Conservation (phyloP, 768 basidiomycete genomes). For the Tulasnella sp. region DNA sequence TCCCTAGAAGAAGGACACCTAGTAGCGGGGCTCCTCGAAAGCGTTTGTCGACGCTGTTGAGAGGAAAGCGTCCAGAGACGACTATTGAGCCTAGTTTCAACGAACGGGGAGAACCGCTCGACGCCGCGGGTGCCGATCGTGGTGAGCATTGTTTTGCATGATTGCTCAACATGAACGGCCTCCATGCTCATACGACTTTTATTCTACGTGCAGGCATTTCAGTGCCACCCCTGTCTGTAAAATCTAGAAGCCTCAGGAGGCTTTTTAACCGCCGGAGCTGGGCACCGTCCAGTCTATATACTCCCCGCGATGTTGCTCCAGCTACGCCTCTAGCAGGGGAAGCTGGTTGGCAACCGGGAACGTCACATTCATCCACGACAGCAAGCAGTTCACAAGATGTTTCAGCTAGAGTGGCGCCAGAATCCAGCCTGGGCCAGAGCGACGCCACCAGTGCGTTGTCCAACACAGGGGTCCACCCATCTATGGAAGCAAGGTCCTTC, state of each 20-base stretch:
- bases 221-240: background rate
- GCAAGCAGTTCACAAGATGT: background rate
- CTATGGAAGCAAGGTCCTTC: background rate
- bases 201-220: background rate
- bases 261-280: background rate
- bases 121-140: background rate
- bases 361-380: background rate
- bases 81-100: background rate
- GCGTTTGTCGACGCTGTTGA: background rate
- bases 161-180: background rate
- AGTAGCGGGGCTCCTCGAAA: background rate
- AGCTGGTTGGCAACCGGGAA: background rate
- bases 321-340: background rate
- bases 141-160: background rate
- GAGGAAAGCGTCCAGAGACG: background rate
- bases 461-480: background rate
- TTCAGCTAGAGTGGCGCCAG: background rate
- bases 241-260: background rate
- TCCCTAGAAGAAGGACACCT: background rate
- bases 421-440: background rate
- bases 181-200: background rate
- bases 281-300: background rate
- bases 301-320: background rate
- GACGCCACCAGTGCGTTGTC: background rate
- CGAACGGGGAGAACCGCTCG: background rate